phyloP scores from a whole-genome alignment of 1,284 basidiomycete species.

The Puccinia coronata region DNA sequence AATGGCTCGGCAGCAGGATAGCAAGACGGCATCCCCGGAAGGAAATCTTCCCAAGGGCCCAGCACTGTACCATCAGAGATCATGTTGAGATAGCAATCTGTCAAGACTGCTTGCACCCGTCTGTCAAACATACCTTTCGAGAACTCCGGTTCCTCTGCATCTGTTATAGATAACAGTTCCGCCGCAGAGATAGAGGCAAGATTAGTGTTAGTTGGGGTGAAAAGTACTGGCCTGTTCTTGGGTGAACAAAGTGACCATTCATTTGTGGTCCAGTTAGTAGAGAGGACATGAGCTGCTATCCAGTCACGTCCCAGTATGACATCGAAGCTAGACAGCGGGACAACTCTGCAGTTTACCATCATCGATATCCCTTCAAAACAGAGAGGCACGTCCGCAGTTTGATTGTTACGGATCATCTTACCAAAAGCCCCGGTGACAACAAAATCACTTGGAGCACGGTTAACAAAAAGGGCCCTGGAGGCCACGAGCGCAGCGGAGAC shows the following conservation, averaged over 20 bases:
- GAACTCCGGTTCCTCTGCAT: neutral
- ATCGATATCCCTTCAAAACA: neutral
- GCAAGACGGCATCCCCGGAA: neutral
- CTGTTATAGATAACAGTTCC: neutral
- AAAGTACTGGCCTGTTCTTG: neutral
- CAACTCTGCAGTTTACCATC: neutral
- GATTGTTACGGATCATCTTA: neutral
- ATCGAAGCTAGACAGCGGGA: neutral
- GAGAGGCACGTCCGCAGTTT: neutral
- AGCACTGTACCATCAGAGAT: neutral
- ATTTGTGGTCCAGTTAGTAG: constrained; percentile 8
- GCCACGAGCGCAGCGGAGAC: neutral
- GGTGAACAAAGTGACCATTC: neutral
- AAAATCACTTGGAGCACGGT: neutral
- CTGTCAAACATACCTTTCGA: neutral
- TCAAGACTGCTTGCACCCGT: neutral
- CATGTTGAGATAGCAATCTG: neutral
- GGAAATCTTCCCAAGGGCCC: neutral
- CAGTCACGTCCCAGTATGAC: constrained; percentile 16
- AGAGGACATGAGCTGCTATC: neutral
- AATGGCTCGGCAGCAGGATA: neutral
- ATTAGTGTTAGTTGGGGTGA: neutral
- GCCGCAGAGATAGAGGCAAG: neutral
- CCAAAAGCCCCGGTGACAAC: neutral
- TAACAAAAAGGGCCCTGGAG: neutral